Base-by-base conservation (phyloP, 2,329 filamentous ascomycete species). In the Paecilomyces sp. region DNA sequence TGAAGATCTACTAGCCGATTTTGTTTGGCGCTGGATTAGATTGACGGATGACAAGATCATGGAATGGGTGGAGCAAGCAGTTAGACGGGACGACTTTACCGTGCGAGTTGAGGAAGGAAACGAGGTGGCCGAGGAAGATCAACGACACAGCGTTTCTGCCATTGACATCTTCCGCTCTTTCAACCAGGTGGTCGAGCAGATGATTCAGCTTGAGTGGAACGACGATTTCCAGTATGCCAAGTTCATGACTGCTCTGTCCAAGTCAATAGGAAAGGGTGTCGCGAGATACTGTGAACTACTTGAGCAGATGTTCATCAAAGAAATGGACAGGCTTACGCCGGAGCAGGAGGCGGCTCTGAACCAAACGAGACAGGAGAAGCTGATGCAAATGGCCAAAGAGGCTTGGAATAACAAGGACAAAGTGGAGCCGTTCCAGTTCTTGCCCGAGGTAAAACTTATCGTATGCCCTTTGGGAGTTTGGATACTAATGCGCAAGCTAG, bases 391-490 rank as follows among this genome's bases (percentile, higher is more conserved):
- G 70, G 94, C 94, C 9, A 95, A 94, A 74, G 94, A 97, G 70
- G 90, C 92, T 3, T 96, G 92, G 87, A 90, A 86, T 65, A 89
- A 87, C 65, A 96, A 92, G 73, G 92, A 97, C 63, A 96, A 92
- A 74, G 87, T 94, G 50, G 93, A 97, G 70, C 94, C 94, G 0
- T 99, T 97, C 75, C 92, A 97, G 64, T 99, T 99, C 77, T 94
- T 92, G 67, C 87, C 91, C 2, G 90, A 96, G 85, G 91, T 92
- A 79, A 76, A 81, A 74, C 28, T 34, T 12, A n/a, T 13, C 1
- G 1, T 34, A 7, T 34, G 11, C 18, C 12, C 22, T 28, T 24
- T 41, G 11, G 12, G 25, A 25, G 25, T 24, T 18, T 63, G 65
- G 9, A 47, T n/a, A 66, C 24, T 28, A 30, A 51, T 12, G 58